Conservation (phyloP, 345 rosid species). For the Ceriops tagal region DNA sequence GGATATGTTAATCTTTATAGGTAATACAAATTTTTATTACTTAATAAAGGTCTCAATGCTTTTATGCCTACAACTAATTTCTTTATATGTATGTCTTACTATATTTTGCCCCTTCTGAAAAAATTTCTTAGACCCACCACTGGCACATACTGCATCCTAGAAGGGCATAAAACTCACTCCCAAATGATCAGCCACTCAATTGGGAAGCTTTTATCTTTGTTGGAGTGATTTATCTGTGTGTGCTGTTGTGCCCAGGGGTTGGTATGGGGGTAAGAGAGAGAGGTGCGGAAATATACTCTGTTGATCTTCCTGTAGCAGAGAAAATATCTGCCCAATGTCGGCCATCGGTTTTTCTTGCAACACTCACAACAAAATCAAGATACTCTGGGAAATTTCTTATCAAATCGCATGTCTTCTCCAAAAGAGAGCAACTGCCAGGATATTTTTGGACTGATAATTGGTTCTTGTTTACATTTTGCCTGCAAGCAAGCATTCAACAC, state of each 20-base stretch:
- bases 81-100: too few species aligned
- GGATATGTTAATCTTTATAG: too few species aligned
- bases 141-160: background rate
- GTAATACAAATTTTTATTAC: too few species aligned
- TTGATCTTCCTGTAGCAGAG: constrained; percentile 94
- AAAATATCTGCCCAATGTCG: constrained; percentile 98
- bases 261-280: too few species aligned
- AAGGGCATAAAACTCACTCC: background rate
- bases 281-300: constrained; percentile 51
- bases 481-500: constrained; percentile 28
- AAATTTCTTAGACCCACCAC: too few species aligned
- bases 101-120: too few species aligned
- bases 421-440: constrained; percentile 46
- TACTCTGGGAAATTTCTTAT: constrained; percentile 82
- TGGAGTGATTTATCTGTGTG: too few species aligned
- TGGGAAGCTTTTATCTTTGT: too few species aligned
- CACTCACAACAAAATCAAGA: constrained; percentile 93
- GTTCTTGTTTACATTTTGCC: constrained; percentile 66
- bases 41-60: too few species aligned
- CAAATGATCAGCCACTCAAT: background rate
- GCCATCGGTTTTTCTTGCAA: constrained; percentile 97
- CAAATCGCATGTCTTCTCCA: constrained; percentile 89
- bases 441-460: constrained; percentile 44
- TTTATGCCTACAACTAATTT: too few species aligned
- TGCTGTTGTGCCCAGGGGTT: too few species aligned